These are phyloP conservation scores for Flagelloscypha sp. DNA, from an alignment of 768 basidiomycete genomes.

Conservation along the genomic window DNA sequence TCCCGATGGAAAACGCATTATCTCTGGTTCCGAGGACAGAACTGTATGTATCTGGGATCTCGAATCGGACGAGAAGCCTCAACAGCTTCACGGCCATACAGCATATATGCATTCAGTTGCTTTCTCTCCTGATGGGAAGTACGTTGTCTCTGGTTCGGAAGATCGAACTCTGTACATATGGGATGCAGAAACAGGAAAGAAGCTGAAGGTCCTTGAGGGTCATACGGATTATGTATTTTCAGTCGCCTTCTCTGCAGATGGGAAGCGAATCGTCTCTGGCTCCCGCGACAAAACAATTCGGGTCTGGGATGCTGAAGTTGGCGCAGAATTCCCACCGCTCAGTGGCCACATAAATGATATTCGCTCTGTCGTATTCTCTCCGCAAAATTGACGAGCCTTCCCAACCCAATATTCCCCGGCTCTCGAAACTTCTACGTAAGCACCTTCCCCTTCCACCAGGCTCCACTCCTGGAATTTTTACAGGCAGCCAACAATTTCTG, in stretches of 20 bases:
- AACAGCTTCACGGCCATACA: neutral
- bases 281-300: slow-evolving; percentile 11
- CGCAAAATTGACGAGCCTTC: no score
- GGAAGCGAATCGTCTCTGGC: slow-evolving; percentile 13
- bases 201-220: neutral
- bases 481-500: no score
- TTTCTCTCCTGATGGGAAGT: neutral
- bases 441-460: no score
- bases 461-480: no score
- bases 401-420: no score
- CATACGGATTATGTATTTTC: neutral
- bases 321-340: neutral
- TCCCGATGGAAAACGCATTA: slow-evolving; percentile 8
- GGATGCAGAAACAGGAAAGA: slow-evolving; percentile 1
- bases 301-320: slow-evolving; percentile 10
- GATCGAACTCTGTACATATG: neutral
- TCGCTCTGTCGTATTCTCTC: slow-evolving; percentile 12
- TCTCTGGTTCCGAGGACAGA: neutral
- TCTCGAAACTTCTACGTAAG: no score
- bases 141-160: neutral
- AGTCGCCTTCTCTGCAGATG: no score
- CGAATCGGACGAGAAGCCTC: neutral
- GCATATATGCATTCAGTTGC: neutral
- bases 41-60: neutral
- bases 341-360: slow-evolving; percentile 6